A percentile compares a stretch with the other conserved stretches of the same genome.
Conservation (phyloP, 2,329 filamentous ascomycete species). For the Ciborinia camelliae region DNA sequence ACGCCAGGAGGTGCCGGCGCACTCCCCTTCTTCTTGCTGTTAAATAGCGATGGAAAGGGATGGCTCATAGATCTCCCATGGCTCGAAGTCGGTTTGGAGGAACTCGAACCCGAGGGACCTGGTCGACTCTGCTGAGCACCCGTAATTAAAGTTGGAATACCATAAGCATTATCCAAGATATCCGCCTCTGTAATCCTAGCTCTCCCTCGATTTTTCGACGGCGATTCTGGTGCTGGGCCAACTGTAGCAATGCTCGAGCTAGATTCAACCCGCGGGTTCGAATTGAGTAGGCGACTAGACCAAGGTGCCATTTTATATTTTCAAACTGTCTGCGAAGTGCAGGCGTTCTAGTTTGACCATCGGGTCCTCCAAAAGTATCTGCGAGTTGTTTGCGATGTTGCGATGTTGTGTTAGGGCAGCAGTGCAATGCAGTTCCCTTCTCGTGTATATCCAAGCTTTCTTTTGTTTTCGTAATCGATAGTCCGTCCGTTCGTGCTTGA, state of each 20-base stretch:
- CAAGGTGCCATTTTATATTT: conserved; percentile 36
- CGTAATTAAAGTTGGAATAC: conserved; percentile 31
- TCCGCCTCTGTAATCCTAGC: conserved; percentile 35
- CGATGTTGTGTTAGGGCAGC: conserved; percentile 23
- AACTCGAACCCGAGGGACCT: conserved; percentile 19
- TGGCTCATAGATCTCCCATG: conserved; percentile 64
- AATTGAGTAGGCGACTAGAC: conserved; percentile 34
- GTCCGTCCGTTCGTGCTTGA: conserved; percentile 18
- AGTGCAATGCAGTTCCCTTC: neutral
- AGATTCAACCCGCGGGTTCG: conserved; percentile 31
- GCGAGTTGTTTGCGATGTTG: conserved; percentile 14
- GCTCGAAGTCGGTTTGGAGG: conserved; percentile 21
- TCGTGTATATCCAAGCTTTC: conserved; percentile 11
- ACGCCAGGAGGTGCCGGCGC: conserved; percentile 28
- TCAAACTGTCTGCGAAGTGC: conserved; percentile 13
- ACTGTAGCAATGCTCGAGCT: conserved; percentile 11
- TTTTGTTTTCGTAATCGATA: conserved; percentile 11
- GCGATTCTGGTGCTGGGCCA: conserved; percentile 11
- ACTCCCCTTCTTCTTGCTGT: conserved; percentile 53
- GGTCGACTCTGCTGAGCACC: neutral
- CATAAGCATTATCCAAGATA: conserved; percentile 35
- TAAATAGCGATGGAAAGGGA: conserved; percentile 71
- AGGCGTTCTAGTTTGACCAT: conserved; percentile 16
- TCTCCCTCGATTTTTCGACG: conserved; percentile 1
- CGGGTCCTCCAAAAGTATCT: conserved; percentile 18